These are phyloP conservation scores for Chrysanthemum seticuspe DNA, from an alignment of 129 eudicot genomes.

Conservation along the genomic window DNA sequence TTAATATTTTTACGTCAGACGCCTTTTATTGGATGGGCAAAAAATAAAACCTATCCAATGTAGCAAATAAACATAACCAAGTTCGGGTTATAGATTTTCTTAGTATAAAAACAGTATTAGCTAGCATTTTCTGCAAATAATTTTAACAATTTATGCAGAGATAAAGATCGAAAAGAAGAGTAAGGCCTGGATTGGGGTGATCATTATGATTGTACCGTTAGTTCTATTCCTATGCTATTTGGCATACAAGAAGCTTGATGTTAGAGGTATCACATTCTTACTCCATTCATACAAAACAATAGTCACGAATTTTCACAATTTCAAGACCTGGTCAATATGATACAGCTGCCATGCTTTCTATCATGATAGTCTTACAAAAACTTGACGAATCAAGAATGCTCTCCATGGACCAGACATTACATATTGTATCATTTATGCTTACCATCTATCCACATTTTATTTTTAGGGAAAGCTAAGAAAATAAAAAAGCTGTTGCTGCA, in stretches of 20 bases:
- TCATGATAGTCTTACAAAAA: not conserved
- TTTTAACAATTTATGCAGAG: not conserved
- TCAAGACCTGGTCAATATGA: not conserved
- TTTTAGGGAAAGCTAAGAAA: conserved; percentile 15
- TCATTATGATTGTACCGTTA: conserved; percentile 23
- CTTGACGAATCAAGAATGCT: not conserved
- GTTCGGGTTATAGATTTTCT: too few species aligned
- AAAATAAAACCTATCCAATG: not conserved
- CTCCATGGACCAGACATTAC: not conserved
- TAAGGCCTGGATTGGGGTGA: conserved; percentile 29
- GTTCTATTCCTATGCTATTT: conserved; percentile 24
- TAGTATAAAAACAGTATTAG: too few species aligned
- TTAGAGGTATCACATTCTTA: conserved; percentile 19
- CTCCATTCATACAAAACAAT: not conserved
- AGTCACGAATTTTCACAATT: not conserved
- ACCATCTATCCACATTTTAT: not conserved
- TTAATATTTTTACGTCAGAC: not conserved
- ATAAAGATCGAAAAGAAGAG: not conserved
- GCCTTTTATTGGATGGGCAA: too few species aligned
- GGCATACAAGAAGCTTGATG: conserved; percentile 7
- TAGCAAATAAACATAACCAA: too few species aligned
- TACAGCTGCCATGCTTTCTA: not conserved
- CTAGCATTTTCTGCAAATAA: not conserved
- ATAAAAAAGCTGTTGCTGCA: not conserved
- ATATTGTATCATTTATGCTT: too few species aligned